Evolutionary conservation across 2,329 filamentous ascomycete species (phyloP), one percentile per base, ranked within the genome.

Genomic region (Leptosphaerulina australis): DNA sequence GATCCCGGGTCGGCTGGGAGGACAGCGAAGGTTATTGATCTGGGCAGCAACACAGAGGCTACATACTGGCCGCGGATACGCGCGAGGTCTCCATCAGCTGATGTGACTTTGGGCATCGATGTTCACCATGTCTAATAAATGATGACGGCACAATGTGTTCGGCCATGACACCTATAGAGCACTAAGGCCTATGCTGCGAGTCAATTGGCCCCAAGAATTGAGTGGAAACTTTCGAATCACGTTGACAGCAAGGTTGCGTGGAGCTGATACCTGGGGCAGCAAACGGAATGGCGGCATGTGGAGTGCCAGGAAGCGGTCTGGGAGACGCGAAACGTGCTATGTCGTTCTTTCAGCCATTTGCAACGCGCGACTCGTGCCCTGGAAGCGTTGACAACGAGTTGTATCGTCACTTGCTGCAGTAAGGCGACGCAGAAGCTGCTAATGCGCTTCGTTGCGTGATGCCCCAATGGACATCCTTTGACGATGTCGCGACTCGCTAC

Each of bases 311-410:
- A 52, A 52, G 50, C 37, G 50, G 45, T 52, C 49, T 55, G 43
- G 41, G 58, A 53, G 33, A 56, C 35, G 46, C 65, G 64, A 68
- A 64, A 69, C 62, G 51, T 62, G 56, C 55, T 58, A 59, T 52
- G 59, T 60, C 58, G 53, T 62, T 59, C 35, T 59, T 56, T 41
- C 40, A 51, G 51, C 54, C 57, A 58, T 41, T 46, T 40, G 45
- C 1, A 91, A 88, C 45, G 90, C 55, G 85, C 0, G 90, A 86
- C 67, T 96, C 96, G 17, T 90, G 87, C 0, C 84, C 29, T 31
- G 24, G 35, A 36, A 30, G 53, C 55, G 52, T 55, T 57, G 60
- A 56, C 54, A 46, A 59, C 50, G 48, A 52, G 48, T 50, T 49
- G 58, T 54, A 59, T 61, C 52, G 50, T 58, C 52, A 60, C 47